Conservation (phyloP, 192 early-diverging fungal species). For the Piromyces sp. region DNA sequence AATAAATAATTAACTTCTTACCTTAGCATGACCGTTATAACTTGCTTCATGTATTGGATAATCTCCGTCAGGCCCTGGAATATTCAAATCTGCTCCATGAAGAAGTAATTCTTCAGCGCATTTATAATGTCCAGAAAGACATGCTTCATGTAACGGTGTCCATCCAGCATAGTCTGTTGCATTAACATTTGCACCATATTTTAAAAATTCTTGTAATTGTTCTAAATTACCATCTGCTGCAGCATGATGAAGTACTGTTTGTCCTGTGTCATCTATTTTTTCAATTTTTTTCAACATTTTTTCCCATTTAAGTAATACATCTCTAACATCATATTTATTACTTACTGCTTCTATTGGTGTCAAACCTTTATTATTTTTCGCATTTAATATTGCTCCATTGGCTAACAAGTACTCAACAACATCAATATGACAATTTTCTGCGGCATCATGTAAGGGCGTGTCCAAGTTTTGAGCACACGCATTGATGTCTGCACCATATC, state of each 20-base stretch:
- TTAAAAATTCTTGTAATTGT: conserved; percentile 7
- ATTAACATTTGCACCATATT: conserved; percentile 27
- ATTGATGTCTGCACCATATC: conserved; percentile 31
- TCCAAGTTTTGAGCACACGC: conserved; percentile 21
- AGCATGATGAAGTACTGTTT: conserved; percentile 20
- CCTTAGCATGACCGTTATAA: conserved; percentile 3
- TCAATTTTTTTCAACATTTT: conserved; percentile 13
- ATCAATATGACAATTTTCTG: conserved; percentile 16
- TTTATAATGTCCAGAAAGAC: conserved; percentile 9
- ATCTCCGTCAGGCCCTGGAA: conserved; percentile 1
- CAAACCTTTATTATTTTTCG: conserved; percentile 18
- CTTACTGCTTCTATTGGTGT: conserved; percentile 21
- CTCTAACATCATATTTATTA: conserved; percentile 11
- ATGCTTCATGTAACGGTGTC: conserved; percentile 32
- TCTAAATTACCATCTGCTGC: conserved; percentile 13
- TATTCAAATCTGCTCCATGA: conserved; percentile 24
- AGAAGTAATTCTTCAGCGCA: conserved; percentile 15
- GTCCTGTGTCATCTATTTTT: conserved; percentile 13
- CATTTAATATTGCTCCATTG: conserved; percentile 21
- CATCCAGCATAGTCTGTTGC: conserved; percentile 14
- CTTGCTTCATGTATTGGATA: conserved; percentile 27
- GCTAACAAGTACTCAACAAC: conserved; percentile 25
- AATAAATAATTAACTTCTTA: not conserved
- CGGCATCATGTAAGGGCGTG: conserved; percentile 42
- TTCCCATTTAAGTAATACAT: conserved; percentile 16